phyloP scores from a whole-genome alignment of 495 filamentous ascomycete genomes.

The Trichoderma orchidacearum region DNA sequence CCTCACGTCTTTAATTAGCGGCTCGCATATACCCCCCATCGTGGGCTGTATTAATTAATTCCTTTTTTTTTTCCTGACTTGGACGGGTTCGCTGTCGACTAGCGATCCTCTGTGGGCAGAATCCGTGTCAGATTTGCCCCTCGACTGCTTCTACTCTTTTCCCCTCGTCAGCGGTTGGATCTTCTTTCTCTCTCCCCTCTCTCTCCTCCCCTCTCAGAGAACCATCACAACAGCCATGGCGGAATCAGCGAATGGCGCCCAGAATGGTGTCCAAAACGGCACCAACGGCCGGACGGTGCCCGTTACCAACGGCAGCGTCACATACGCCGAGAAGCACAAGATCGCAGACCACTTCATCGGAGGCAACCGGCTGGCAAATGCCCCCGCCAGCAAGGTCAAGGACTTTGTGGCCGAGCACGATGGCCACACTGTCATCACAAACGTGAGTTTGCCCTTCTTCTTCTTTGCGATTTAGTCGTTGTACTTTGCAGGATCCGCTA shows the following conservation, averaged over 20 bases:
- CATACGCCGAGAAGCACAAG: constrained; percentile 63
- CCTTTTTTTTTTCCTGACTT: no score
- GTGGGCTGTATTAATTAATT: no score
- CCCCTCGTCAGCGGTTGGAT: not conserved
- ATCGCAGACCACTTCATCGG: constrained; percentile 90
- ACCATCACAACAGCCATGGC: constrained; percentile 19
- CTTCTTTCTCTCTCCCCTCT: not conserved
- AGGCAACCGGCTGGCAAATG: constrained; percentile 72
- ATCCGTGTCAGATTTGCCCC: not conserved
- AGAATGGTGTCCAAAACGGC: constrained; percentile 19
- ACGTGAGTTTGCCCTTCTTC: constrained; percentile 46
- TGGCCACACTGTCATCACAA: constrained; percentile 95
- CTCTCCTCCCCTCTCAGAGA: not conserved
- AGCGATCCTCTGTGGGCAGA: no score
- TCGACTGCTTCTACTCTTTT: not conserved
- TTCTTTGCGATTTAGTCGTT: no score
- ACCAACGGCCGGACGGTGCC: constrained; percentile 21
- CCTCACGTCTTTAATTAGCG: not conserved
- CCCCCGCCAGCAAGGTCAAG: constrained; percentile 68
- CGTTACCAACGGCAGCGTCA: constrained; percentile 33
- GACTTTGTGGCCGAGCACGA: constrained; percentile 84
- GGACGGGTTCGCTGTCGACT: no score
- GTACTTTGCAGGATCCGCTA: not conserved
- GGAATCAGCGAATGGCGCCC: constrained; percentile 31
- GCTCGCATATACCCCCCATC: not conserved